Evolutionary conservation across 208 protist species (phyloP).

Genomic region (Trypanosoma melophagium): DNA sequence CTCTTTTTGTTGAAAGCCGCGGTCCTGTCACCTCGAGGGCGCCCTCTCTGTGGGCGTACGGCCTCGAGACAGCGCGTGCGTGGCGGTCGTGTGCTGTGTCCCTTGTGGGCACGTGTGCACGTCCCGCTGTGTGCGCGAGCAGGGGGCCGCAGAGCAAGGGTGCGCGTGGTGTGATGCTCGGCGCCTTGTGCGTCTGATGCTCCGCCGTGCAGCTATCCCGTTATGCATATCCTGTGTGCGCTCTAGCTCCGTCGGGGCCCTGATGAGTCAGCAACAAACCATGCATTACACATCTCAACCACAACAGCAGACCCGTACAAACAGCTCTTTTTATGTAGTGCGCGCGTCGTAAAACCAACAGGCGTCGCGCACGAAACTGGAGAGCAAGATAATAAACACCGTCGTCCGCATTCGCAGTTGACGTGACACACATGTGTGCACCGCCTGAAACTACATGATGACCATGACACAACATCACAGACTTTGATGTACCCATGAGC

Average conservation of each 20-base stretch:
- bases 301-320: not conserved
- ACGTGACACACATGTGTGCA: no score
- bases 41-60: constrained; percentile 36
- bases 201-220: constrained; percentile 29
- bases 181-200: constrained; percentile 27
- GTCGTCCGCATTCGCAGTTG: no score
- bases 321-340: constrained; percentile 27
- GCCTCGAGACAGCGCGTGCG: constrained; percentile 23
- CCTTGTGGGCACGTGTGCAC: not conserved
- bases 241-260: constrained; percentile 35
- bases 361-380: constrained; percentile 22
- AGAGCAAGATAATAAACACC: constrained; percentile 11
- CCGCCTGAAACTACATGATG: no score
- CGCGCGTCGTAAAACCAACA: constrained; percentile 13
- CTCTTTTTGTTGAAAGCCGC: not conserved
- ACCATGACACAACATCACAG: no score
- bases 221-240: constrained; percentile 45
- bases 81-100: constrained; percentile 5
- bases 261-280: constrained; percentile 39
- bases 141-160: constrained; percentile 30
- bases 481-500: no score
- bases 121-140: constrained; percentile 4
- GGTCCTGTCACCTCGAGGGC: constrained; percentile 36
- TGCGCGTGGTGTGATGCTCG: constrained; percentile 30
- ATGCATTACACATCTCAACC: constrained; percentile 34